Evolutionary conservation across 768 basidiomycete genomes (phyloP).

Genomic region (Gloeopeniophorella convolvens): DNA sequence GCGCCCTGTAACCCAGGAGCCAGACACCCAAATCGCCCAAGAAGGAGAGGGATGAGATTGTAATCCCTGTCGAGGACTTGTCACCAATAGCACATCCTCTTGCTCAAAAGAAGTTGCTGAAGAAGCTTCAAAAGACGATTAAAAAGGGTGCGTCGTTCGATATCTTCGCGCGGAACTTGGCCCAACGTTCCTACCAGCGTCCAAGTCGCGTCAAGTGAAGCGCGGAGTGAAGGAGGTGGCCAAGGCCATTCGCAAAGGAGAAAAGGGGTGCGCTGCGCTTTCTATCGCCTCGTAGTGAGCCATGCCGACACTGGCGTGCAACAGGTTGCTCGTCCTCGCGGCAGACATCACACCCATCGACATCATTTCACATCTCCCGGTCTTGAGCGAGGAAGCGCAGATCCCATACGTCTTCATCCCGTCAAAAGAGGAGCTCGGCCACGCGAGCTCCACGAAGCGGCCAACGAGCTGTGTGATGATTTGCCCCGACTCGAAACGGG

Average conservation of each 20-base stretch:
- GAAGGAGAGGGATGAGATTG: constrained; percentile 53
- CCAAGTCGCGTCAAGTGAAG: constrained; percentile 92
- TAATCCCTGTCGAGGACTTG: constrained; percentile 71
- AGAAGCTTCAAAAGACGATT: constrained; percentile 91
- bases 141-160: constrained; percentile 64
- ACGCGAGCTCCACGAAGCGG: constrained; percentile 93
- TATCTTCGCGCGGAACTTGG: neutral
- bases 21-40: constrained; percentile 21
- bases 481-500: constrained; percentile 75
- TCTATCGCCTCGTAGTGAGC: neutral
- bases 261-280: constrained; percentile 69
- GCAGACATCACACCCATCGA: constrained; percentile 98
- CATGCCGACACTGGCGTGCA: neutral
- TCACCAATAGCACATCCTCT: constrained; percentile 93
- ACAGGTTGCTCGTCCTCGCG: constrained; percentile 82
- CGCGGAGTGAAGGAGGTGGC: constrained; percentile 98
- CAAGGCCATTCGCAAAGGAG: constrained; percentile 94
- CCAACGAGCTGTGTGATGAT: constrained; percentile 98
- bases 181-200: constrained; percentile 45
- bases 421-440: constrained; percentile 93
- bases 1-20: constrained; percentile 3
- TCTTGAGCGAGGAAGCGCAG: constrained; percentile 88
- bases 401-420: constrained; percentile 87
- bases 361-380: constrained; percentile 94
- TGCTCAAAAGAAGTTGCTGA: constrained; percentile 87